phyloP scores from a whole-genome alignment of 768 basidiomycete genomes.

The Pluteus cervinus region DNA sequence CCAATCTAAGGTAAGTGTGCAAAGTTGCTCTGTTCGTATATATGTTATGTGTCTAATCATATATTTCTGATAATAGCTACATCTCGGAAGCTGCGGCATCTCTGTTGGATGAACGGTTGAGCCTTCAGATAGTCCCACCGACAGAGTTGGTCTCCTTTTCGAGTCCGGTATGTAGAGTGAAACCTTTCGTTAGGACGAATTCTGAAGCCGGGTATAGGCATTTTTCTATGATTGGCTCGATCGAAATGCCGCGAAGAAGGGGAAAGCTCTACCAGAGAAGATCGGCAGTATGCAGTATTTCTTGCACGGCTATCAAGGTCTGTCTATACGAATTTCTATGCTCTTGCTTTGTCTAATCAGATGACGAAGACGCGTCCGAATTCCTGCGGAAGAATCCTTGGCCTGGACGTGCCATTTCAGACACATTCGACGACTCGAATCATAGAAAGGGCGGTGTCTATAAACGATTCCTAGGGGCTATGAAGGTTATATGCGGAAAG shows the following conservation, averaged over 20 bases:
- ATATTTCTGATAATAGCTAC: constrained; percentile 45
- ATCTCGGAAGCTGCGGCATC: constrained; percentile 89
- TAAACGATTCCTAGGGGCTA: constrained; percentile 60
- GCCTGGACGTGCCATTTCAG: constrained; percentile 79
- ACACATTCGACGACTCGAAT: constrained; percentile 81
- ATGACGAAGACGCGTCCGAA: constrained; percentile 67
- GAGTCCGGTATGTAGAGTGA: constrained; percentile 47
- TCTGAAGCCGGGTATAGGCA: constrained; percentile 37
- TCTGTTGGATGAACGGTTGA: constrained; percentile 67
- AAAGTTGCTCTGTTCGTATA: not conserved
- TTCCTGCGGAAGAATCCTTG: constrained; percentile 83
- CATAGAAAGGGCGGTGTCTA: constrained; percentile 66
- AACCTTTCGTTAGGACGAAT: not conserved
- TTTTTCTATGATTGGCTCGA: constrained; percentile 95
- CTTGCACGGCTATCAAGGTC: constrained; percentile 76
- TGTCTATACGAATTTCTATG: not conserved
- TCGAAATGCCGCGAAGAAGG: constrained; percentile 74
- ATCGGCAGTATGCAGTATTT: constrained; percentile 90
- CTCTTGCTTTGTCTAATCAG: not conserved
- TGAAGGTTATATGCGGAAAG: constrained; percentile 81
- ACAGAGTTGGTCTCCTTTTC: constrained; percentile 82
- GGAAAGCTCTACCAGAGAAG: constrained; percentile 79
- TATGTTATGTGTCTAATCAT: not conserved
- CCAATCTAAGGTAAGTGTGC: constrained; percentile 65
- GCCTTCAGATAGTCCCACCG: constrained; percentile 76